These are phyloP conservation scores for Yamadazyma songkhlaensis DNA, from an alignment of 1,139 yeast species.

Conservation along the genomic window DNA sequence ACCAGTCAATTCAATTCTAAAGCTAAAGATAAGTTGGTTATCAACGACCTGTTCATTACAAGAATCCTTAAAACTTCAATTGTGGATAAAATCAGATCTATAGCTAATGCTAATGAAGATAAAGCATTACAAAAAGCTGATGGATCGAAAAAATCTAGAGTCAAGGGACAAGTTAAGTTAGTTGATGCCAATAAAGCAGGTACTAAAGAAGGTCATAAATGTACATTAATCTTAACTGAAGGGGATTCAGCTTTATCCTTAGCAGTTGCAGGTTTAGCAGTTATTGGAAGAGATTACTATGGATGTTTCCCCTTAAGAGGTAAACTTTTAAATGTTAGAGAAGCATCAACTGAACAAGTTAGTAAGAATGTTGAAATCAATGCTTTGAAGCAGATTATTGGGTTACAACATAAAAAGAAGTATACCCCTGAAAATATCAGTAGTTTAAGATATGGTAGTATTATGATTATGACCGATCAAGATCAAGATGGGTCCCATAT, in stretches of 20 bases:
- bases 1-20: constrained; percentile 87
- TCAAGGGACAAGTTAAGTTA: constrained; percentile 85
- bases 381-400: constrained; percentile 93
- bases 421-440: constrained; percentile 63
- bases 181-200: constrained; percentile 98
- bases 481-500: constrained; percentile 99
- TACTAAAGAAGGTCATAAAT: constrained; percentile 84
- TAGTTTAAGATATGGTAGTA: constrained; percentile 87
- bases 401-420: constrained; percentile 86
- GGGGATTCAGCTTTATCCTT: constrained; percentile 95
- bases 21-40: constrained; percentile 50
- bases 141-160: constrained; percentile 78
- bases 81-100: constrained; percentile 75
- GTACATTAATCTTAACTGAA: constrained; percentile 92
- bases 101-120: constrained; percentile 85
- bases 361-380: constrained; percentile 91
- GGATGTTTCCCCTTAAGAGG: constrained; percentile 97
- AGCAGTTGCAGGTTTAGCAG: constrained; percentile 93
- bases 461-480: constrained; percentile 99
- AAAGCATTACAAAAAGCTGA: constrained; percentile 88
- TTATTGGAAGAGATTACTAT: constrained; percentile 91
- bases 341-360: constrained; percentile 92
- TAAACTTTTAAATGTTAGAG: constrained; percentile 91
- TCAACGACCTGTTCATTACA: constrained; percentile 74
- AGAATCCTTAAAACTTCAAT: constrained; percentile 74